phyloP scores from a whole-genome alignment of 2,329 filamentous ascomycete genomes.

The Penicillium fuscoglaucum region DNA sequence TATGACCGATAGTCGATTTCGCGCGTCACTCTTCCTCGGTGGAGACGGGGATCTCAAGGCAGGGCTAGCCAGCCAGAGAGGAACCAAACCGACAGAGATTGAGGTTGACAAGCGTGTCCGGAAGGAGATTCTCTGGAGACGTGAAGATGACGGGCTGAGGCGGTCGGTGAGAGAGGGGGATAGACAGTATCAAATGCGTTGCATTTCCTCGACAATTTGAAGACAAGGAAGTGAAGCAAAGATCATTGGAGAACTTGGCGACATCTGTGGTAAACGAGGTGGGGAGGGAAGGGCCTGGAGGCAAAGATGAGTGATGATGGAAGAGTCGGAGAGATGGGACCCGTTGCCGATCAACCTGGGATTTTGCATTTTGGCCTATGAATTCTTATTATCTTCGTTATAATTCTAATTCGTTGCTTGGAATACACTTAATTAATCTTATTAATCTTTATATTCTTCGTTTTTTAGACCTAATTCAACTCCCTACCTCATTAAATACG shows the following conservation, averaged over 20 bases:
- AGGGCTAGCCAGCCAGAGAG: conserved; percentile 5
- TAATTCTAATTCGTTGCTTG: not conserved
- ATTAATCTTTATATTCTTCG: not conserved
- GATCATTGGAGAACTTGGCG: conserved; percentile 13
- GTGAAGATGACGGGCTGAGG: conserved; percentile 27
- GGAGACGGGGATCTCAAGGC: not conserved
- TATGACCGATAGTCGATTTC: conserved; percentile 13
- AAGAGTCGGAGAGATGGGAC: conserved; percentile 30
- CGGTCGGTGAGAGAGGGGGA: conserved; percentile 18
- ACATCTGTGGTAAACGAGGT: conserved; percentile 16
- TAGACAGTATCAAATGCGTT: conserved; percentile 18
- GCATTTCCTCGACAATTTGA: conserved; percentile 21
- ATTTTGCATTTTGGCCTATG: not conserved
- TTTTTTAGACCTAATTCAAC: not conserved
- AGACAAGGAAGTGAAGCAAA: conserved; percentile 10
- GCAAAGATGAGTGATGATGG: conserved; percentile 14
- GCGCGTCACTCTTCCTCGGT: not conserved
- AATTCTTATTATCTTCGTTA: not conserved
- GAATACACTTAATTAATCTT: not conserved
- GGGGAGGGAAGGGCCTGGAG: conserved; percentile 6
- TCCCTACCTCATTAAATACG: not conserved
- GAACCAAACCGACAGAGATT: conserved; percentile 4
- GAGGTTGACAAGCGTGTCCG: conserved; percentile 10
- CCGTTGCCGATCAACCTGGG: conserved; percentile 15
- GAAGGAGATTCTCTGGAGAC: conserved; percentile 20